Base-by-base conservation (phyloP, 495 filamentous ascomycete genomes). In the Penicilliopsis zonata region DNA sequence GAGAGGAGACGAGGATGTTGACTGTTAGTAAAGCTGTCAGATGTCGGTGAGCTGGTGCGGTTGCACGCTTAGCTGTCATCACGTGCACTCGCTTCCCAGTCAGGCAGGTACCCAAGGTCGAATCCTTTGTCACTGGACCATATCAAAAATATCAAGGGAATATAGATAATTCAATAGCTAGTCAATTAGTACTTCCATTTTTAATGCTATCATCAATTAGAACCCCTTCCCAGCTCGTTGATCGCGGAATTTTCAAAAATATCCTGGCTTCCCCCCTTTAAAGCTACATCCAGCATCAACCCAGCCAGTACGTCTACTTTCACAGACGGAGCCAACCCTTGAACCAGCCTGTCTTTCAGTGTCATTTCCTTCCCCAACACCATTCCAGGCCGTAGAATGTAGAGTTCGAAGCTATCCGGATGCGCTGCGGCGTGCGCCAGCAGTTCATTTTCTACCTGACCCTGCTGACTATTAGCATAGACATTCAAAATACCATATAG, bases 391-490 rank as follows among this genome's bases (percentile, higher is more conserved):
- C 42, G 46, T 42, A 62, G 41, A 20, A 70, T 54, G 15, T 52
- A 55, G 5, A 46, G 41, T 9, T 55, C 51, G 31, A 49, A 48
- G 9, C 21, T 37, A 18, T 49, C 42, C 7, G 41, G 22, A 22
- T 59, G 49, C 3, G 37, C 28, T 12, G 55, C 40, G 1, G 49
- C 49, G 6, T 62, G 42, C 2, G 44, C 39, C 19, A 55, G 45
- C 10, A 66, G 44, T 3, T 45, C 46, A 37, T 50, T 55, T 37
- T 69, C 65, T 1, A 50, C 50, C 37, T 57, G 43, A 14, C 65
- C 63, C 61, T 66, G 30, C 3, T 13, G 6, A n/a, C n/a, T n/a
- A n/a, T 33, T 12, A 35, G 33, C 15, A 40, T 6, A 26, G 17
- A 14, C 35, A 25, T 31, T 8, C 8, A 2, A 5, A 37, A 32